Evolutionary conservation across 306 rosid genomes (phyloP).

Genomic region (Prunus padus): DNA sequence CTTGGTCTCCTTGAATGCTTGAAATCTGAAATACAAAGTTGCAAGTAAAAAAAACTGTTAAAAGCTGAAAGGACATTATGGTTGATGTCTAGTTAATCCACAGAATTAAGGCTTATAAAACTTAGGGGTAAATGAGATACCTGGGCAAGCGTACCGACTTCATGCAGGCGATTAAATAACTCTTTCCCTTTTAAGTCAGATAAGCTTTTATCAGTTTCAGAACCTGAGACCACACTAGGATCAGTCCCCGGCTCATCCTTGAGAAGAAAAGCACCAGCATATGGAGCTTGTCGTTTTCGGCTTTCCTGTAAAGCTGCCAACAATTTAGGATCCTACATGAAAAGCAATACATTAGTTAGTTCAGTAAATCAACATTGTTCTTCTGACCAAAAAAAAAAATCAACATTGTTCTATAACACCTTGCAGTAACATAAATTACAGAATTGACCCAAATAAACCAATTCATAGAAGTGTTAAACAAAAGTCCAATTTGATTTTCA

Average conservation of each 20-base stretch:
- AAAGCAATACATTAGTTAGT: constrained; percentile 24
- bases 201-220: constrained; percentile 70
- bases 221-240: constrained; percentile 64
- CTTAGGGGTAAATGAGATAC: constrained; percentile 33
- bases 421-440: neutral
- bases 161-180: constrained; percentile 82
- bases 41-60: neutral
- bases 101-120: neutral
- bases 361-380: neutral
- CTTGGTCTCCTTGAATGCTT: constrained; percentile 93
- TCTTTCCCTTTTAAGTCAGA: constrained; percentile 82
- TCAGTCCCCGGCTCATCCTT: constrained; percentile 89
- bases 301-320: constrained; percentile 93
- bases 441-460: constrained; percentile 2
- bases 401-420: neutral
- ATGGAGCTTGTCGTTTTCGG: constrained; percentile 91
- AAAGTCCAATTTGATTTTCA: constrained; percentile 11
- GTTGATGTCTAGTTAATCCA: neutral
- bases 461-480: neutral
- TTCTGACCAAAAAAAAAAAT: too few species aligned
- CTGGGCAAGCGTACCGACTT: constrained; percentile 99
- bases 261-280: constrained; percentile 95
- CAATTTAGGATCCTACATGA: constrained; percentile 79
- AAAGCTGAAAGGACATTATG: neutral
- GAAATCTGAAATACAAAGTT: constrained; percentile 65